A percentile compares a stretch with the other conserved stretches of the same genome.
phyloP scores from a whole-genome alignment of 257 asterid species.

The Striga asiatica region DNA sequence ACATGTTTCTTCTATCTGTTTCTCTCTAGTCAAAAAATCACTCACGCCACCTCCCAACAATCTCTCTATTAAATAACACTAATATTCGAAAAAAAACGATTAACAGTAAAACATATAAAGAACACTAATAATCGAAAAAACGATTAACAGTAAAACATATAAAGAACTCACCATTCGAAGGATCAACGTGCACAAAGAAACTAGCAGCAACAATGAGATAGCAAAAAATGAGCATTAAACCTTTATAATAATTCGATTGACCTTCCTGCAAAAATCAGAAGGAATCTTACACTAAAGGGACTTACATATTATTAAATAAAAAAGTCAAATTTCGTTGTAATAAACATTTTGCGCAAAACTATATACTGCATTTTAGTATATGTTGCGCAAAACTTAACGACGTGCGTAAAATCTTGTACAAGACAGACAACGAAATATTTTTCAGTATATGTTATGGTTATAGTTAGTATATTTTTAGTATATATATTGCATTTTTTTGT shows the following conservation, averaged over 20 bases:
- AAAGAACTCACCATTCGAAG: slow-evolving; percentile 48
- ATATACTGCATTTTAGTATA: no score
- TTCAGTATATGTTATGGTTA: no score
- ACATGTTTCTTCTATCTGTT: no score
- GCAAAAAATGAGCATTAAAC: slow-evolving; percentile 86
- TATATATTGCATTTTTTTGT: no score
- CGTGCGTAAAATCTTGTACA: no score
- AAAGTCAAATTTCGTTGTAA: not conserved
- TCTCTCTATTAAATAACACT: no score
- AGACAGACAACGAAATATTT: no score
- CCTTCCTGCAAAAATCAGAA: slow-evolving; percentile 64
- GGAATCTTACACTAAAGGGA: not conserved
- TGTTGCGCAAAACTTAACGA: no score
- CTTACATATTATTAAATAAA: not conserved
- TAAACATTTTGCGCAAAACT: not conserved
- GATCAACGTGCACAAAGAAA: slow-evolving; percentile 90
- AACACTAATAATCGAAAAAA: not conserved
- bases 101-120: slow-evolving; percentile 2
- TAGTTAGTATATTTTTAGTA: no score
- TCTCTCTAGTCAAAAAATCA: no score
- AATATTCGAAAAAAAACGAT: slow-evolving; percentile 3
- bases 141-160: slow-evolving; percentile 3
- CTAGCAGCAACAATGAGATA: slow-evolving; percentile 91
- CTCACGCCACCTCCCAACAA: no score
- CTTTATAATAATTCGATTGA: slow-evolving; percentile 87